phyloP scores from a whole-genome alignment of 805 yeast species.

The Isabelozyma gotoi region DNA sequence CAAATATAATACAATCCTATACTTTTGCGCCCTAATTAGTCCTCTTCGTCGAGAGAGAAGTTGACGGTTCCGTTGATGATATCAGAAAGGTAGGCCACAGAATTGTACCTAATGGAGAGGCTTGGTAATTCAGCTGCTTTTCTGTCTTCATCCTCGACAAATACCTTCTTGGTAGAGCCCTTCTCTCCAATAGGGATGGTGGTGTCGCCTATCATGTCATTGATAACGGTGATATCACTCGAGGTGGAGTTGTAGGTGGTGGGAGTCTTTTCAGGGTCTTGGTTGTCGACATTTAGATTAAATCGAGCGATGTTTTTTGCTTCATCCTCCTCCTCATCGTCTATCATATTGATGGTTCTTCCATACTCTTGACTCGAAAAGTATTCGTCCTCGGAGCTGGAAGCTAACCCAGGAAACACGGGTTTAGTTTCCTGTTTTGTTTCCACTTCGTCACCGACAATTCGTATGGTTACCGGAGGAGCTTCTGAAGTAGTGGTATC shows the following conservation, averaged over 20 bases:
- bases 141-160: too few relatives aligned
- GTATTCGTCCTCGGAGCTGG: conserved; percentile 33
- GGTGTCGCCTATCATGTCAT: conserved; percentile 6
- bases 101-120: conserved; percentile 14
- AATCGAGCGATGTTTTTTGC: neutral
- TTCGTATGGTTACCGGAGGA: conserved; percentile 1
- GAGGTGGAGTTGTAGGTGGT: conserved; percentile 10
- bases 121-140: neutral
- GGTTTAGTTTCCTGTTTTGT: neutral
- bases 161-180: conserved; percentile 4
- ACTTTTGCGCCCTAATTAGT: neutral
- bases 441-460: conserved; percentile 5
- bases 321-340: neutral
- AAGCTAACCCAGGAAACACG: conserved; percentile 1
- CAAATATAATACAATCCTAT: too few relatives aligned
- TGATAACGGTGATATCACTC: conserved; percentile 21
- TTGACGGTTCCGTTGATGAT: conserved; percentile 24
- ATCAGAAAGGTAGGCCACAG: conserved; percentile 32
- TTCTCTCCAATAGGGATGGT: too few relatives aligned
- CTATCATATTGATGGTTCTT: conserved; percentile 2
- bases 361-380: conserved; percentile 30
- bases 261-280: neutral
- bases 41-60: conserved; percentile 3
- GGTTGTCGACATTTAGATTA: neutral
- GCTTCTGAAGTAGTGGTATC: neutral